A percentile compares a stretch with the other conserved stretches of the same genome.
Conservation (phyloP, 2,329 filamentous ascomycete genomes). For the Sclerotinia subarctica region DNA sequence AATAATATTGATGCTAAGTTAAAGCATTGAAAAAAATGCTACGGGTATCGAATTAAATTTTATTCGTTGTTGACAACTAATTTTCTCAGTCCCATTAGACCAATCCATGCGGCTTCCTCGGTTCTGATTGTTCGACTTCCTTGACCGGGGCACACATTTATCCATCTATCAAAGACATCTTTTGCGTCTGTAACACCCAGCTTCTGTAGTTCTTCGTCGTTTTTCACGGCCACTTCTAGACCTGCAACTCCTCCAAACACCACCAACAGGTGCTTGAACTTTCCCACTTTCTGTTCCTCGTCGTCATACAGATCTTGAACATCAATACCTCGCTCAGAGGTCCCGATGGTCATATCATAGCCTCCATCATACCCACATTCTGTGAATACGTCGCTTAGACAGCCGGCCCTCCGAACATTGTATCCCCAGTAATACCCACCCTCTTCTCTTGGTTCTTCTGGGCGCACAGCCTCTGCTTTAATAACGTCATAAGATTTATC, state of each 20-base stretch:
- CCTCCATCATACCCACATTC: slow-evolving; percentile 71
- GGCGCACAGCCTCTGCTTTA: slow-evolving; percentile 60
- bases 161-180: slow-evolving; percentile 79
- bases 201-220: slow-evolving; percentile 54
- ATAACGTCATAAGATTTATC: slow-evolving; percentile 30
- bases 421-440: slow-evolving; percentile 88
- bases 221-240: slow-evolving; percentile 69
- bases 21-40: background rate
- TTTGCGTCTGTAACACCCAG: slow-evolving; percentile 59
- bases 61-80: slow-evolving; percentile 43
- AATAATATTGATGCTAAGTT: no score
- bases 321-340: slow-evolving; percentile 67
- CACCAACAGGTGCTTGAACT: slow-evolving; percentile 70
- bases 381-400: slow-evolving; percentile 71
- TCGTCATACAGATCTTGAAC: slow-evolving; percentile 37
- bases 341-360: slow-evolving; percentile 80
- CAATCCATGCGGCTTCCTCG: slow-evolving; percentile 79
- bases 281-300: slow-evolving; percentile 33
- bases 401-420: slow-evolving; percentile 61
- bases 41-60: slow-evolving; percentile 3
- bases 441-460: slow-evolving; percentile 66
- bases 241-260: slow-evolving; percentile 81
- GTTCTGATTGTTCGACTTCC: slow-evolving; percentile 80
- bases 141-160: slow-evolving; percentile 76
- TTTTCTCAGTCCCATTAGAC: slow-evolving; percentile 63